Evolutionary conservation across 2,329 filamentous ascomycete genomes (phyloP).

Genomic region (Clonostachys chloroleuca): DNA sequence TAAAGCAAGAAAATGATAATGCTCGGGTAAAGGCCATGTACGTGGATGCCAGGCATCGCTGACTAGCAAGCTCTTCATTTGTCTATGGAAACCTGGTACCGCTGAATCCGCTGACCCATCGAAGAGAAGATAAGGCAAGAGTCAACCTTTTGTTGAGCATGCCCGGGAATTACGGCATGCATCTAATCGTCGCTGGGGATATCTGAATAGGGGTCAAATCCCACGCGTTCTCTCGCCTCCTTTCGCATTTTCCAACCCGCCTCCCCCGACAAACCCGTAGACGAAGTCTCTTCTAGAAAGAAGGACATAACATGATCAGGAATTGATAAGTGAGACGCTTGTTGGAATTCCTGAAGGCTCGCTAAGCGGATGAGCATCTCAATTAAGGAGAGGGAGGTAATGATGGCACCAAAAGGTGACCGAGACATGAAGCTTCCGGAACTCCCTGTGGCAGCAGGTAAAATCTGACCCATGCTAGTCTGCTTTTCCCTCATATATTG

Average conservation of each 20-base stretch:
- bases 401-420: constrained; percentile 47
- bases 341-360: constrained; percentile 87
- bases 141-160: no score
- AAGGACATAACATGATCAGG: constrained; percentile 86
- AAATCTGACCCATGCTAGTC: background rate
- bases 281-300: constrained; percentile 65
- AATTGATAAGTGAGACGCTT: constrained; percentile 83
- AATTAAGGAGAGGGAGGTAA: constrained; percentile 65
- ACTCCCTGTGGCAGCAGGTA: background rate
- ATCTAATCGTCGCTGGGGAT: constrained; percentile 6
- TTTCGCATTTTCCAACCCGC: constrained; percentile 35
- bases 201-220: constrained; percentile 54
- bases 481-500: no score
- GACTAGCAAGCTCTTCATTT: no score
- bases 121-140: no score
- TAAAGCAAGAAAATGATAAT: no score
- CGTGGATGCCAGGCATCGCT: no score
- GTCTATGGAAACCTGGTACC: no score
- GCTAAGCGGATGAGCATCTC: constrained; percentile 85
- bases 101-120: no score
- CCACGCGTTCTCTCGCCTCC: constrained; percentile 43
- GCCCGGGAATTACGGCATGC: background rate
- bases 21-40: no score
- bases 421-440: constrained; percentile 15
- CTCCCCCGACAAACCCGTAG: constrained; percentile 42